phyloP scores from a whole-genome alignment of 140 eudicot species.

The Oenanthe javanica region DNA sequence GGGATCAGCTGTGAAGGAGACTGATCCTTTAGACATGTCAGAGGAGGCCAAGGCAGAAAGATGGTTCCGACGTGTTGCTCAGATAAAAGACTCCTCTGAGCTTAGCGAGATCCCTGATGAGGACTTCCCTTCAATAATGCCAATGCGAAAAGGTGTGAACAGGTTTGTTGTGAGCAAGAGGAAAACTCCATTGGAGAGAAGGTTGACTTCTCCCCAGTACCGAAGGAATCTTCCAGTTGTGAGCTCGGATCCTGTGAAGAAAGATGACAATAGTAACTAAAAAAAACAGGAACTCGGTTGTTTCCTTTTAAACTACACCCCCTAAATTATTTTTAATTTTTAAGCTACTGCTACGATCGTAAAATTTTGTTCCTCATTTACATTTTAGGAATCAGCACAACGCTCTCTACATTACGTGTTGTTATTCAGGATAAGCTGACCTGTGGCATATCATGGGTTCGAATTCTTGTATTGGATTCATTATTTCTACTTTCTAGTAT shows the following conservation, averaged over 20 bases:
- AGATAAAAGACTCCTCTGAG: conserved; percentile 85
- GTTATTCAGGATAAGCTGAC: neutral
- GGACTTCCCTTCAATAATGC: conserved; percentile 95
- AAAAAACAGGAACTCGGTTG: neutral
- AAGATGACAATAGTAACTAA: conserved; percentile 40
- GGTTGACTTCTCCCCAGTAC: conserved; percentile 63
- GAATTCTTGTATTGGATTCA: too few relatives aligned
- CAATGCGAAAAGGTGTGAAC: conserved; percentile 93
- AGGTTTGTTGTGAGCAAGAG: conserved; percentile 95
- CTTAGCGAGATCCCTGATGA: conserved; percentile 92
- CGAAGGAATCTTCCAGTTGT: conserved; percentile 53
- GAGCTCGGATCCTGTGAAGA: conserved; percentile 35
- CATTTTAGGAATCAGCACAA: neutral
- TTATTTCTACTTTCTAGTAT: too few relatives aligned
- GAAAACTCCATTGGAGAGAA: conserved; percentile 82
- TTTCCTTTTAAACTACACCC: neutral
- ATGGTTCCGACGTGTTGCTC: conserved; percentile 92
- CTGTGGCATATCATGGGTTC: neutral
- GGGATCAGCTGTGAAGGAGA: conserved; percentile 89
- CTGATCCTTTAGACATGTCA: conserved; percentile 87
- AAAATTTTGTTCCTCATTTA: neutral
- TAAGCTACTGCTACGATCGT: neutral
- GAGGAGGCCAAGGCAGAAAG: conserved; percentile 97
- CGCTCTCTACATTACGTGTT: neutral
- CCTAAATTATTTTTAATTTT: neutral